These are phyloP conservation scores for Cordia subcordata DNA, from an alignment of 257 asterid genomes.

Conservation along the genomic window DNA sequence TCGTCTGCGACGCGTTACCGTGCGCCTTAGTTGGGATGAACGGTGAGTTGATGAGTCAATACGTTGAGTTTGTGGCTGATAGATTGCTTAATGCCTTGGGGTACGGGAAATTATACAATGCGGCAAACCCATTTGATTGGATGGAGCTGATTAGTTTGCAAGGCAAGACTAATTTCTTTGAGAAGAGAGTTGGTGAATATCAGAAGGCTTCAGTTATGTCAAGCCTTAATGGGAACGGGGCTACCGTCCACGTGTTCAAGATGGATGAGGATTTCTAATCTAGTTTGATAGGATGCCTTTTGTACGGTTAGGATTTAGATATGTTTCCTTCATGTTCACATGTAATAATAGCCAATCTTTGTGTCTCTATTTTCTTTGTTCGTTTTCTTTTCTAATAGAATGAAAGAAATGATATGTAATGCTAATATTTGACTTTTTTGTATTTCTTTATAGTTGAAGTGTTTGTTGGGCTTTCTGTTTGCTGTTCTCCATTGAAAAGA, in stretches of 20 bases:
- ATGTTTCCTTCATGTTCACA: too few species aligned
- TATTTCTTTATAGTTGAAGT: too few species aligned
- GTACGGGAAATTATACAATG: conserved; percentile 54
- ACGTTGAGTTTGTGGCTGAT: conserved; percentile 87
- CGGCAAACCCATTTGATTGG: conserved; percentile 84
- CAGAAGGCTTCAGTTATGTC: conserved; percentile 86
- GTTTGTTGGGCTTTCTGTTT: too few species aligned
- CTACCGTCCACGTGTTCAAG: conserved; percentile 47
- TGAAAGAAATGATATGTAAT: too few species aligned
- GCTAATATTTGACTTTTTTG: too few species aligned
- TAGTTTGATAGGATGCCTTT: too few species aligned
- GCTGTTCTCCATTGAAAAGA: too few species aligned
- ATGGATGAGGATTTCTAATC: conserved; percentile 77
- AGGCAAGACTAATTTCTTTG: conserved; percentile 95
- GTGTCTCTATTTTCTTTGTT: too few species aligned
- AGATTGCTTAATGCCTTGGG: conserved; percentile 64
- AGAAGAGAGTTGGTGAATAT: conserved; percentile 94
- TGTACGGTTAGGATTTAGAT: too few species aligned
- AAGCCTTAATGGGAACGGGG: conserved; percentile 56
- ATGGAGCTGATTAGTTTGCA: conserved; percentile 92
- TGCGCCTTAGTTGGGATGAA: conserved; percentile 89
- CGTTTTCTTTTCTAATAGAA: too few species aligned
- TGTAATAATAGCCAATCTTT: too few species aligned
- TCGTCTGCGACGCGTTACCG: conserved; percentile 76
- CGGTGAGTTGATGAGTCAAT: conserved; percentile 64